Evolutionary conservation across 495 filamentous ascomycete genomes (phyloP).

Genomic region (Cercophora samala): DNA sequence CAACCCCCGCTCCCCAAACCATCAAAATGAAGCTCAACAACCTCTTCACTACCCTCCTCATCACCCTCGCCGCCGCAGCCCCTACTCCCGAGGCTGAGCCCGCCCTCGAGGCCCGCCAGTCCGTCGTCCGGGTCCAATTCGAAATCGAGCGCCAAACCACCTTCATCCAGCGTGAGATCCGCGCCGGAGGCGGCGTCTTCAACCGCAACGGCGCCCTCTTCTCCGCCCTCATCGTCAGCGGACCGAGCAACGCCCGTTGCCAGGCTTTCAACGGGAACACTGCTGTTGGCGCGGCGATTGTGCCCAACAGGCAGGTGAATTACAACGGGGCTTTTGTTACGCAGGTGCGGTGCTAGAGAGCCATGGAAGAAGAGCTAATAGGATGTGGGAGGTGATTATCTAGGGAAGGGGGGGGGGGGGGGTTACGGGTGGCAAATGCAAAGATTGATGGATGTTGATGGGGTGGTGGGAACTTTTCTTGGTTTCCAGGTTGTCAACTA

Average conservation of each 20-base stretch:
- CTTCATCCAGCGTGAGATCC: not conserved
- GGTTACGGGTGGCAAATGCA: too few species aligned
- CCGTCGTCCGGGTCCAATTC: not conserved
- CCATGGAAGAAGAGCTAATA: too few species aligned
- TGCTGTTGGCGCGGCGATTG: not conserved
- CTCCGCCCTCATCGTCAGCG: not conserved
- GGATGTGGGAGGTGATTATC: too few species aligned
- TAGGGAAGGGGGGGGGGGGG: too few species aligned
- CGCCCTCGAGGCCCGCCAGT: not conserved
- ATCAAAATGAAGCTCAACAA: slow-evolving; percentile 1
- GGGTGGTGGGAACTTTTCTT: not conserved
- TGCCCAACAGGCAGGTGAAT: not conserved
- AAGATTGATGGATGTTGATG: not conserved
- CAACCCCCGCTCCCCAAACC: not conserved
- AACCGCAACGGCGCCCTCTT: not conserved
- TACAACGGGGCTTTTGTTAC: slow-evolving; percentile 2
- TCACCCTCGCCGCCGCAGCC: not conserved
- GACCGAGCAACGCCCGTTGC: slow-evolving; percentile 4
- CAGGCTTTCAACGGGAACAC: slow-evolving; percentile 6
- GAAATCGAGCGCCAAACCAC: not conserved
- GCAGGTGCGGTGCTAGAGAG: not conserved
- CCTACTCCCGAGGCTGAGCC: not conserved
- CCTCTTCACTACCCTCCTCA: not conserved
- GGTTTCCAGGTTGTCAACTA: not conserved
- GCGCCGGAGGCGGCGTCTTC: not conserved